These are phyloP conservation scores for Claviceps quebecensis DNA, from an alignment of 2,329 filamentous ascomycete species.

Conservation along the genomic window DNA sequence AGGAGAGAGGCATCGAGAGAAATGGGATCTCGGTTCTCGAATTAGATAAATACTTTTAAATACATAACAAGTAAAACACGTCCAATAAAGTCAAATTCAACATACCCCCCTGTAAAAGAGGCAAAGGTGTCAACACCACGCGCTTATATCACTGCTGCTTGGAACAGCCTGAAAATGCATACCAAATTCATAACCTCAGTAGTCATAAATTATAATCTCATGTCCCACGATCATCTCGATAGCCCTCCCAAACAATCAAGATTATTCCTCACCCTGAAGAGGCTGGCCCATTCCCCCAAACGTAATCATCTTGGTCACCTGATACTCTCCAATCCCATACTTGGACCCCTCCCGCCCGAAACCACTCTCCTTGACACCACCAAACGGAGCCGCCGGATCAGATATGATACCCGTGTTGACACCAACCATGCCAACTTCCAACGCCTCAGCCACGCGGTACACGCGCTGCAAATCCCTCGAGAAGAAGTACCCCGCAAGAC, in stretches of 20 bases:
- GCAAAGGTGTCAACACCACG: too few relatives aligned
- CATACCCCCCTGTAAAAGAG: too few relatives aligned
- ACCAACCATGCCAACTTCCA: conserved; percentile 81
- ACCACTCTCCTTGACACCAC: conserved; percentile 70
- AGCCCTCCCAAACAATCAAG: background rate
- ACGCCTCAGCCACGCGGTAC: conserved; percentile 47
- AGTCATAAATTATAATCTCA: background rate
- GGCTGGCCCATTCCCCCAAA: conserved; percentile 41
- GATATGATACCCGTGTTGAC: conserved; percentile 62
- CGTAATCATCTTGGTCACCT: conserved; percentile 52
- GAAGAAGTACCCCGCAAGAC: conserved; percentile 91
- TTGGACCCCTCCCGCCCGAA: conserved; percentile 68
- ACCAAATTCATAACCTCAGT: too few relatives aligned
- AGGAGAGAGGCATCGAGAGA: too few relatives aligned
- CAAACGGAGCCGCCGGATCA: conserved; percentile 49
- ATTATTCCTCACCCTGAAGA: conserved; percentile 26
- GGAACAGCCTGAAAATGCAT: too few relatives aligned
- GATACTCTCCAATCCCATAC: conserved; percentile 66
- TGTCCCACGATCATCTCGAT: background rate
- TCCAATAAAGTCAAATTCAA: too few relatives aligned
- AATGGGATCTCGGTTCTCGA: too few relatives aligned
- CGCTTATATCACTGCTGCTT: too few relatives aligned
- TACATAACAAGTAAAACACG: too few relatives aligned
- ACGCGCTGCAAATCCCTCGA: conserved; percentile 47
- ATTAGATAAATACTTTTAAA: too few relatives aligned